phyloP scores from a whole-genome alignment of 1,139 yeast species.

The Suhomyces yuchorum region DNA sequence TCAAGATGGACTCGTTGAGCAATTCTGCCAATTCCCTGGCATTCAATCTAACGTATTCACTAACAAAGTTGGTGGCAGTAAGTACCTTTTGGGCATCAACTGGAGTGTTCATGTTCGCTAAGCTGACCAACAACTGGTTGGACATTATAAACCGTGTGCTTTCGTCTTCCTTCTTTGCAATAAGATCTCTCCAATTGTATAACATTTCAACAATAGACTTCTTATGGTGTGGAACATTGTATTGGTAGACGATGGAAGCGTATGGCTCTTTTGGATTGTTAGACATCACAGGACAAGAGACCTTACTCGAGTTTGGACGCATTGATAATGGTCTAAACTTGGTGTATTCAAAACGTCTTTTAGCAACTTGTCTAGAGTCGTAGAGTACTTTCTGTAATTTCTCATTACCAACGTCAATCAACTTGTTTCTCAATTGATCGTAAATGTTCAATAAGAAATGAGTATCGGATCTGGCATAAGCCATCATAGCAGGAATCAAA shows the following conservation, averaged over 20 bases:
- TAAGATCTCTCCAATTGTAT: conserved; percentile 79
- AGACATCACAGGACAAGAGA: conserved; percentile 53
- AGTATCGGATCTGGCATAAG: conserved; percentile 94
- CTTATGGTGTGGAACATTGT: conserved; percentile 61
- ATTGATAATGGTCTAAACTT: conserved; percentile 52
- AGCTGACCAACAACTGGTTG: conserved; percentile 68
- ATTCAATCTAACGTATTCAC: conserved; percentile 59
- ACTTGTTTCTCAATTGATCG: conserved; percentile 69
- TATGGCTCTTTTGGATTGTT: conserved; percentile 56
- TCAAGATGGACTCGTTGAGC: conserved; percentile 42
- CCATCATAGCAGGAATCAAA: conserved; percentile 68
- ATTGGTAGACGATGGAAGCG: conserved; percentile 60
- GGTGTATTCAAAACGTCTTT: conserved; percentile 77
- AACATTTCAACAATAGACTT: conserved; percentile 60
- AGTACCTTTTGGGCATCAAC: conserved; percentile 60
- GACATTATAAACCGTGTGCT: conserved; percentile 83
- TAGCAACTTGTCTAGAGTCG: conserved; percentile 81
- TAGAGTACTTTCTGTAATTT: conserved; percentile 64
- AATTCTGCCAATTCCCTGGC: conserved; percentile 60
- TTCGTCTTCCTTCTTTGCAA: conserved; percentile 81
- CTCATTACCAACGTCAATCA: conserved; percentile 46
- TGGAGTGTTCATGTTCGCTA: conserved; percentile 59
- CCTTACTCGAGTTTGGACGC: conserved; percentile 27
- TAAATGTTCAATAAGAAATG: conserved; percentile 83
- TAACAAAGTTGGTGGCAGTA: conserved; percentile 48